phyloP scores from a whole-genome alignment of 176 grass and related monocot species.

The Cenchrus fungigraminus region DNA sequence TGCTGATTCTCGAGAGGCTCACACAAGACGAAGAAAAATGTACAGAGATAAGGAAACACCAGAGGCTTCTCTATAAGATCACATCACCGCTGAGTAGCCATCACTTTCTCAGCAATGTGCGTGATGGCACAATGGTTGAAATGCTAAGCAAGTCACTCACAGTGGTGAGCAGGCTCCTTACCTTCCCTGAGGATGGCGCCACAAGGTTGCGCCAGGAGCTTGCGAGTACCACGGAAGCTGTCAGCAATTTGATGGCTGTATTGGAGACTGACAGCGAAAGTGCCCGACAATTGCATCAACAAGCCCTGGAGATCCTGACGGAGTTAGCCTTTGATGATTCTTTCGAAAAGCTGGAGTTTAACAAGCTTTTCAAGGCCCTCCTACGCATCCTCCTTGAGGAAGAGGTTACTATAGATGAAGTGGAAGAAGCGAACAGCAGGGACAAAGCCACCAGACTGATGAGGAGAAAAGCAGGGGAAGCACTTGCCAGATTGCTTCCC shows the following conservation, averaged over 20 bases:
- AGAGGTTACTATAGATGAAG: neutral
- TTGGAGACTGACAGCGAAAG: neutral
- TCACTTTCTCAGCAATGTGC: neutral
- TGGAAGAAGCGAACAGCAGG: neutral
- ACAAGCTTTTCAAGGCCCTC: neutral
- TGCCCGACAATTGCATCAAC: neutral
- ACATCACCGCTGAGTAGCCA: neutral
- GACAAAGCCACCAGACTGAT: neutral
- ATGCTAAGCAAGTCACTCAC: neutral
- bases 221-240: neutral
- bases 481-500: neutral
- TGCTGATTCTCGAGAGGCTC: conserved; percentile 24
- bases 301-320: neutral
- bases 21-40: neutral
- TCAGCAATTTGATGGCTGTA: neutral
- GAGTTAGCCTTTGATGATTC: neutral
- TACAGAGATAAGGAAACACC: neutral
- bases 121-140: neutral
- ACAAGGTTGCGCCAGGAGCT: neutral
- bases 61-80: conserved; percentile 7
- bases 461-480: neutral
- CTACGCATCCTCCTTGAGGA: neutral
- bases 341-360: neutral
- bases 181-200: neutral
- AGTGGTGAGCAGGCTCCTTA: neutral